phyloP scores from a whole-genome alignment of 2,329 filamentous ascomycete genomes.

The Bipolaris sorokiniana region DNA sequence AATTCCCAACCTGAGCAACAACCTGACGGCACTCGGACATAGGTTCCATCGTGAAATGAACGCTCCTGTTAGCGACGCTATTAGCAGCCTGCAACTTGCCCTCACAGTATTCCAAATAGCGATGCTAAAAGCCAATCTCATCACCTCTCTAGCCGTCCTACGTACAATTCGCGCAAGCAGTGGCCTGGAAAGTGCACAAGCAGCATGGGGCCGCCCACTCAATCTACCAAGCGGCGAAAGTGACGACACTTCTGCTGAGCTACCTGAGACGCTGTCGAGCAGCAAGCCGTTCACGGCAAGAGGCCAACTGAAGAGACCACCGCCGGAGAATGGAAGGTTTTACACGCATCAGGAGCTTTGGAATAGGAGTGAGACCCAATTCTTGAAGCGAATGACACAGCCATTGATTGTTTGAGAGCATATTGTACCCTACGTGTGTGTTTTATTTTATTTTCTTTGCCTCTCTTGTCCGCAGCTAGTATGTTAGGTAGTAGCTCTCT shows the following conservation, averaged over 20 bases:
- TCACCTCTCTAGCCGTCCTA: conserved; percentile 35
- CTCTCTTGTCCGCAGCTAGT: background rate
- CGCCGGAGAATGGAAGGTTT: conserved; percentile 17
- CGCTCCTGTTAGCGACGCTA: conserved; percentile 39
- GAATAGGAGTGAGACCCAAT: conserved; percentile 17
- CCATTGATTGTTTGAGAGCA: conserved; percentile 19
- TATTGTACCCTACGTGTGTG: background rate
- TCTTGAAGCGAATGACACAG: background rate
- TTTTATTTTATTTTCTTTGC: background rate
- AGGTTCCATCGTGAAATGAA: conserved; percentile 49
- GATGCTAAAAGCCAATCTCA: conserved; percentile 35
- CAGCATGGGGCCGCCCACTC: conserved; percentile 41
- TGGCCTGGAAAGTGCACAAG: conserved; percentile 39
- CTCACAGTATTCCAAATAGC: conserved; percentile 40
- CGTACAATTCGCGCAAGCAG: conserved; percentile 46
- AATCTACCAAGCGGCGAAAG: conserved; percentile 37
- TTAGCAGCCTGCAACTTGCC: conserved; percentile 38
- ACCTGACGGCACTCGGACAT: conserved; percentile 40
- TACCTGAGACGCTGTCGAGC: background rate
- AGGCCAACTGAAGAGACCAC: conserved; percentile 8
- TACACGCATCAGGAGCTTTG: conserved; percentile 42
- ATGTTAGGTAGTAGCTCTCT: background rate
- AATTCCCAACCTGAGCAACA: conserved; percentile 36
- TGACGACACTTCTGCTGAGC: background rate
- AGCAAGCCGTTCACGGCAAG: background rate